Conservation (phyloP, 495 filamentous ascomycete genomes). For the Daldinia grandis region DNA sequence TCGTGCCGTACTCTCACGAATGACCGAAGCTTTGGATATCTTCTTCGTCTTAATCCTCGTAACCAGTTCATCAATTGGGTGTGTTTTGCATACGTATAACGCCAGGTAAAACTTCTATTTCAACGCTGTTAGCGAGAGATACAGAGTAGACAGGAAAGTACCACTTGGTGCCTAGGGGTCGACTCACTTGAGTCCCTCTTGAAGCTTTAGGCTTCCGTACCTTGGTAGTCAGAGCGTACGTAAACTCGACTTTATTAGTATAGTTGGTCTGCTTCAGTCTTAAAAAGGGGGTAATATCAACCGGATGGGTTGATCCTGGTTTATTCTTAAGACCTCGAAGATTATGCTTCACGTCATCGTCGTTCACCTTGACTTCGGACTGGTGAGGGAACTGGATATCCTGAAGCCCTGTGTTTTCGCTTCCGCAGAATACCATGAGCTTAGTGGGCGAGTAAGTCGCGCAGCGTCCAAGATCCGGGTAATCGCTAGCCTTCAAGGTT, state of each 20-base stretch:
- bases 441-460: conserved; percentile 62
- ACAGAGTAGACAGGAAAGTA: conserved; percentile 5
- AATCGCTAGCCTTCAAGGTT: conserved; percentile 59
- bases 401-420: conserved; percentile 62
- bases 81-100: conserved; percentile 75
- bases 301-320: conserved; percentile 89
- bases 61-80: conserved; percentile 77
- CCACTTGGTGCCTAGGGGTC: conserved; percentile 18
- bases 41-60: conserved; percentile 68
- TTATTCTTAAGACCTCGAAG: conserved; percentile 93
- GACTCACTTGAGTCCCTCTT: conserved; percentile 38
- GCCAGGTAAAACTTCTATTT: conserved; percentile 78
- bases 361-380: conserved; percentile 89
- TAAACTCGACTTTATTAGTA: conserved; percentile 79
- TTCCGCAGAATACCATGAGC: conserved; percentile 85
- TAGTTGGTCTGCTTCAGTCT: conserved; percentile 72
- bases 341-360: conserved; percentile 85
- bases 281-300: conserved; percentile 82
- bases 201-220: conserved; percentile 49
- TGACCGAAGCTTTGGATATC: conserved; percentile 81
- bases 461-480: conserved; percentile 59
- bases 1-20: conserved; percentile 75
- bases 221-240: conserved; percentile 91
- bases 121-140: conserved; percentile 26
- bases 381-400: conserved; percentile 92